Evolutionary conservation across 2,329 filamentous ascomycete genomes (phyloP), one percentile per base, ranked within the genome.

Genomic region (Cytospora mali): DNA sequence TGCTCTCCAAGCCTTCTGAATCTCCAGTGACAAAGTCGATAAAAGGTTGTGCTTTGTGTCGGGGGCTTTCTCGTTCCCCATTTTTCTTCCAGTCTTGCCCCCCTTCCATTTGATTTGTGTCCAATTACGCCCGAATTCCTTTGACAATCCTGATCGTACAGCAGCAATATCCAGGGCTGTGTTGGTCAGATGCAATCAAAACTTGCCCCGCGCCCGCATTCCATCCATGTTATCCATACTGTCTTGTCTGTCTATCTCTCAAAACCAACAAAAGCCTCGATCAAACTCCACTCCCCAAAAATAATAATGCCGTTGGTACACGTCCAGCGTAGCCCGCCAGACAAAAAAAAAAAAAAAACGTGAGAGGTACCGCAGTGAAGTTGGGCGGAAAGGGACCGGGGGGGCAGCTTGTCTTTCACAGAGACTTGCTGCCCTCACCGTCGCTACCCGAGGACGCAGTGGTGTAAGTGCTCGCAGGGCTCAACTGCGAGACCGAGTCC

Each of bases 401-500:
- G n/a, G n/a, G n/a, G n/a, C n/a, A 6, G 14, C 18, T 18, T 5
- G n/a, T 21, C 21, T 35, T 53, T 21, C 31, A 33, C 35, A 60
- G 27, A 3, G 46, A n/a, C 53, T 50, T 23, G n/a, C 42, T 35
- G 35, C 28, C 55, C 39, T 50, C 33, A 49, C 25, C n/a, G 52
- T 55, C 35, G 39, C 51, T 33, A 21, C 58, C 53, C 33, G 58
- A 60, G 7, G 58, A 61, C 2, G 53, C 23, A 13, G 60, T 56
- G 31, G 55, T 27, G 39, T 39, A 35, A 16, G 39, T 50, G 25
- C 28, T 50, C 29, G 60, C 29, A 18, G 49, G 52, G 48, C 53
- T 53, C 27, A 59, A 21, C 27, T 53, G 59, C 31, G 60, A 58
- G 25, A 42, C 50, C 16, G 57, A 57, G 48, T 65, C 63, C 6